These are phyloP conservation scores for Chytriomyces confervae DNA, from an alignment of 192 early-diverging fungal species.

Conservation along the genomic window DNA sequence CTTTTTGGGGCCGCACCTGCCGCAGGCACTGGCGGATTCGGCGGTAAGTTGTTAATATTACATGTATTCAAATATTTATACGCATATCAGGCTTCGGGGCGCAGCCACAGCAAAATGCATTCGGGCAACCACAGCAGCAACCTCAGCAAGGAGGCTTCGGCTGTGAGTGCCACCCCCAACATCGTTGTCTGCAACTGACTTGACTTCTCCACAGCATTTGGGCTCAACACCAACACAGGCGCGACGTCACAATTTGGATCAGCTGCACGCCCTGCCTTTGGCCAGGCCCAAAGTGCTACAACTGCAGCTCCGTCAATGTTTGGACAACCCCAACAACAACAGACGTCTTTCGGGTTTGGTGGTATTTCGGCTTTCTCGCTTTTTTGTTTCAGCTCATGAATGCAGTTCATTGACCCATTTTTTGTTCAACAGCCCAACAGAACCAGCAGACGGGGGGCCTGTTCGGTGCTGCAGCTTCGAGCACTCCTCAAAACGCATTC, in stretches of 20 bases:
- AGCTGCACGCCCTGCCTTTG: conserved; percentile 21
- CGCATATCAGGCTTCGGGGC: too few species aligned
- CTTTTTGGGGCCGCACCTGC: conserved; percentile 18
- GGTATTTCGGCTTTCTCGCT: neutral
- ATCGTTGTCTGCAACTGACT: neutral
- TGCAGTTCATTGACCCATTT: neutral
- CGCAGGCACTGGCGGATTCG: conserved; percentile 19
- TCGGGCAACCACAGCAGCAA: conserved; percentile 5
- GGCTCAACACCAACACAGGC: conserved; percentile 27
- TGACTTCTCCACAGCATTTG: conserved; percentile 16
- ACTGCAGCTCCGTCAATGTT: conserved; percentile 32
- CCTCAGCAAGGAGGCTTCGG: neutral
- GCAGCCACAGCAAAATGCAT: neutral
- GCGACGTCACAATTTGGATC: neutral
- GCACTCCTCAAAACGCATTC: conserved; percentile 49
- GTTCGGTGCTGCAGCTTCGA: conserved; percentile 38
- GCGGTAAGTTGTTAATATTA: too few species aligned
- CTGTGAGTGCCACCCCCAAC: neutral
- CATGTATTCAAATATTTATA: too few species aligned
- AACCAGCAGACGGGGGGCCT: conserved; percentile 32
- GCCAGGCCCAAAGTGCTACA: conserved; percentile 26
- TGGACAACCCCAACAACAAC: conserved; percentile 29
- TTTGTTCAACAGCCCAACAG: conserved; percentile 27
- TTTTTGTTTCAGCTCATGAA: neutral
- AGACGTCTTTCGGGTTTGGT: conserved; percentile 19